A percentile compares a stretch with the other conserved stretches of the same genome.
Conservation (phyloP, 2,329 filamentous ascomycete species). For the Exophiala spinifera region DNA sequence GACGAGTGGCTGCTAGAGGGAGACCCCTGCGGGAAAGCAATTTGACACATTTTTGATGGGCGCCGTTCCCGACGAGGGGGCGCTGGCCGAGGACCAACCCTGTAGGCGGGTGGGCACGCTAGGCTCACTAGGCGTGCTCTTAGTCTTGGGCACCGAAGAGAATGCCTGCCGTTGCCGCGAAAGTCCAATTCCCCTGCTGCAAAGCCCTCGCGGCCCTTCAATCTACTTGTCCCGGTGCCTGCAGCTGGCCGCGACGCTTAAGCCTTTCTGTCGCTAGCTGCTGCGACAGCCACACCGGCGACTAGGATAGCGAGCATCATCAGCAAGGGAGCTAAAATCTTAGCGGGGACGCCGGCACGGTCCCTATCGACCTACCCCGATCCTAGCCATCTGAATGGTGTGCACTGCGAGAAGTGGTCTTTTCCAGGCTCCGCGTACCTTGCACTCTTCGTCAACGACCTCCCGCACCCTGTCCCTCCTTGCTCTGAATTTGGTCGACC, state of each 20-base stretch:
- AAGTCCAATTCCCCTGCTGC: background rate
- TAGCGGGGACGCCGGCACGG: slow-evolving; percentile 22
- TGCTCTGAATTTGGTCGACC: slow-evolving; percentile 18
- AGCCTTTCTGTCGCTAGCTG: too few relatives aligned
- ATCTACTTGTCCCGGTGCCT: slow-evolving; percentile 11
- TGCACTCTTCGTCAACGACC: background rate
- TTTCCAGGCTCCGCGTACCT: too few relatives aligned
- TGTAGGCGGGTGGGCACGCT: too few relatives aligned
- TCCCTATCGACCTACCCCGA: slow-evolving; percentile 8
- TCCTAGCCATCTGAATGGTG: slow-evolving; percentile 2
- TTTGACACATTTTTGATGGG: slow-evolving; percentile 8
- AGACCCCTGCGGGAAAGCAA: slow-evolving; percentile 3
- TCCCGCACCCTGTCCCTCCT: slow-evolving; percentile 13
- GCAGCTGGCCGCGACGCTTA: slow-evolving; percentile 1
- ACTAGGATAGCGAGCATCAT: slow-evolving; percentile 1
- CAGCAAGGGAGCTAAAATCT: slow-evolving; percentile 5
- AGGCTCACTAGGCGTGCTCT: background rate
- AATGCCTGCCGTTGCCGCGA: background rate
- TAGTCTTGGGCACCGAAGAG: background rate
- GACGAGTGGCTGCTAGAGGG: background rate
- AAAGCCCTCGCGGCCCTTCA: background rate
- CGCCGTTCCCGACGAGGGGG: background rate
- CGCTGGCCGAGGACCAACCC: background rate
- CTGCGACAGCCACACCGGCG: background rate
- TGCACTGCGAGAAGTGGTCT: background rate